phyloP scores from a whole-genome alignment of 2,329 filamentous ascomycete genomes.

The Scytalidium sp. region DNA sequence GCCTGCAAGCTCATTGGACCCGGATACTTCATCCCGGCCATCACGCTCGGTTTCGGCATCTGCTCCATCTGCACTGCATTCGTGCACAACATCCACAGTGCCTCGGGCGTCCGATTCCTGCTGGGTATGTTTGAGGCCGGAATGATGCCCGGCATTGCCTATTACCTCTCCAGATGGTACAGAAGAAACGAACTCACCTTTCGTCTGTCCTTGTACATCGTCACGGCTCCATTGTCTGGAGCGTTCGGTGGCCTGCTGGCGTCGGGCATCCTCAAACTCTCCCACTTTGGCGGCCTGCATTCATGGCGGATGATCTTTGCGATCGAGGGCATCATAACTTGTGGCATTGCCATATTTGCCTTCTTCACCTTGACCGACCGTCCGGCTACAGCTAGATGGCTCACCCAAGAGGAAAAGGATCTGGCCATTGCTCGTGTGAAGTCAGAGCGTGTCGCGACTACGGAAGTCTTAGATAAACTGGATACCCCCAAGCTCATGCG shows the following conservation, averaged over 20 bases:
- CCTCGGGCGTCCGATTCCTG: conserved; percentile 62
- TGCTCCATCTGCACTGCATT: conserved; percentile 65
- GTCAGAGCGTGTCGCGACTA: conserved; percentile 60
- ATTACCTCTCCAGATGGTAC: conserved; percentile 72
- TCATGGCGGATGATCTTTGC: conserved; percentile 70
- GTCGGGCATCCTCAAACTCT: conserved; percentile 60
- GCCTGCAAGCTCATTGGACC: conserved; percentile 69
- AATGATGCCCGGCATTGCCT: conserved; percentile 71
- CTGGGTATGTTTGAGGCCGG: conserved; percentile 70
- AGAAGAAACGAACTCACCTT: conserved; percentile 66
- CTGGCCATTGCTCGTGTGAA: conserved; percentile 64
- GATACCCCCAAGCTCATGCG: conserved; percentile 54
- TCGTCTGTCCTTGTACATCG: conserved; percentile 65
- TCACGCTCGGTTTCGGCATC: conserved; percentile 61
- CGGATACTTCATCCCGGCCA: conserved; percentile 66
- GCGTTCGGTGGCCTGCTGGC: conserved; percentile 69
- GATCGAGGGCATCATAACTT: conserved; percentile 67
- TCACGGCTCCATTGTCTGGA: conserved; percentile 67
- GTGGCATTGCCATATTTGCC: conserved; percentile 49
- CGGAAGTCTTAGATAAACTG: conserved; percentile 59
- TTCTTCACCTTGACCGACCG: conserved; percentile 65
- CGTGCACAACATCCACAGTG: conserved; percentile 49
- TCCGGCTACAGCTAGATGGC: conserved; percentile 65
- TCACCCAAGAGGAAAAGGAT: conserved; percentile 61
- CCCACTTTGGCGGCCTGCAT: conserved; percentile 52